Base-by-base conservation (phyloP, 2,329 filamentous ascomycete species). In the Ilyonectria destructans region DNA sequence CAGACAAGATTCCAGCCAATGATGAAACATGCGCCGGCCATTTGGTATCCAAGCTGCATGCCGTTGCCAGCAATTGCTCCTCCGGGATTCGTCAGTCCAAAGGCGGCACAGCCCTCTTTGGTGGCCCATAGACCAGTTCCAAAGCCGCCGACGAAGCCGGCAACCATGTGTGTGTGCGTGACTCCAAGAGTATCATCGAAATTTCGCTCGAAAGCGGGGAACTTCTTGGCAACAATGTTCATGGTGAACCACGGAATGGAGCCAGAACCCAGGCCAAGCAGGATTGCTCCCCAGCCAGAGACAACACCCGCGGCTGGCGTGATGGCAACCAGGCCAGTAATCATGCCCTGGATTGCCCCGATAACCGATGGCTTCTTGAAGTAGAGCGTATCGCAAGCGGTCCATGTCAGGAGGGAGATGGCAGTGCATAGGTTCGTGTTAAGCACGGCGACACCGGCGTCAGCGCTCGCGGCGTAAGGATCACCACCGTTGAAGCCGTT, bases 401-500 rank as follows among this genome's bases (percentile, higher is more conserved):
- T 65, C 66, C 66, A 68, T 10, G 56, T 60, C 13, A 68, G 35
- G 19, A 68, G 57, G 12, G 66, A 68, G 15, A 68, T 52, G 23
- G 66, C 66, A n/a, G 66, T 68, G 57, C 66, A 68, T 2, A 68
- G 45, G 35, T 68, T 68, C 15, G 66, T 68, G 57, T 68, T 68
- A 43, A 68, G 21, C 5, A 68, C 66, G 10, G 66, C 66, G 19
- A 68, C 66, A 58, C 66, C 66, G 9, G 66, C 66, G 48, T 68
- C 66, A n/a, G 66, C 66, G 17, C 61, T 65, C 1, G 66, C 66
- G n/a, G 66, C 62, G 26, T 68, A 68, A 2, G 66, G 66, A 21
- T 68, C 66, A 48, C 66, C 66, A 23, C 66, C 66, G 21, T 68
- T 68, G 61, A 68, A 68, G 23, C 66, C 66, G n/a, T 68, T 68